These are phyloP conservation scores for Botrytis cinerea DNA, from an alignment of 2,329 filamentous ascomycete species.

Conservation along the genomic window DNA sequence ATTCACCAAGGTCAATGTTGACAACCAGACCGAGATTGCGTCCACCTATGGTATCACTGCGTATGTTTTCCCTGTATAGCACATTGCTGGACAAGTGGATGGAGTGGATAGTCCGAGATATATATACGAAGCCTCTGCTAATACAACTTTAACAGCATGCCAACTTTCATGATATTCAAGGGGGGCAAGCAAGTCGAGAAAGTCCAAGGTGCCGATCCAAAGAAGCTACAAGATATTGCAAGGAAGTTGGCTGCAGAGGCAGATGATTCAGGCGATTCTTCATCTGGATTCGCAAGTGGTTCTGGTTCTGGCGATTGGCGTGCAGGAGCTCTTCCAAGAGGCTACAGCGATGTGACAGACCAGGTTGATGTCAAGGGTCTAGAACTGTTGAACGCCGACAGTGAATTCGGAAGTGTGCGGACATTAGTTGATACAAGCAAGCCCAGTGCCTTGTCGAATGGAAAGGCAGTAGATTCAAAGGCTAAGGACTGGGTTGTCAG, in stretches of 20 bases:
- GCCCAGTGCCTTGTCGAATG: slow-evolving; percentile 64
- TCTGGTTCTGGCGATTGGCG: slow-evolving; percentile 63
- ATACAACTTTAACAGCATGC: slow-evolving; percentile 53
- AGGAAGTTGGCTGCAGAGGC: slow-evolving; percentile 70
- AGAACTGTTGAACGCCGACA: slow-evolving; percentile 86
- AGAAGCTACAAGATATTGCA: slow-evolving; percentile 69
- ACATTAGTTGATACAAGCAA: slow-evolving; percentile 70
- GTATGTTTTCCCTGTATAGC: slow-evolving; percentile 44
- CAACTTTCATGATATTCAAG: slow-evolving; percentile 90
- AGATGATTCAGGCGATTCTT: slow-evolving; percentile 47
- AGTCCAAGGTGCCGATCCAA: slow-evolving; percentile 72
- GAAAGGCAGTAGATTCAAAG: slow-evolving; percentile 51
- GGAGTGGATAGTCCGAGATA: neutral
- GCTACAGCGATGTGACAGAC: slow-evolving; percentile 81
- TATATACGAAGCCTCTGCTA: slow-evolving; percentile 6
- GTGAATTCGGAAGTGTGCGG: slow-evolving; percentile 70
- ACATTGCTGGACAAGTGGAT: neutral
- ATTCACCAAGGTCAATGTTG: slow-evolving; percentile 86
- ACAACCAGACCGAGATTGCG: slow-evolving; percentile 73
- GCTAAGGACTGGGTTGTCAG: slow-evolving; percentile 87
- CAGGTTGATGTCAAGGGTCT: slow-evolving; percentile 77
- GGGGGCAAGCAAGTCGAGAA: slow-evolving; percentile 67
- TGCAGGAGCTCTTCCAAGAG: slow-evolving; percentile 72
- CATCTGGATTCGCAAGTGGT: slow-evolving; percentile 43
- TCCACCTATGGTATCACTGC: slow-evolving; percentile 71